Base-by-base conservation (phyloP, 73 alveolate genomes). In the Uronychia binucleata region DNA sequence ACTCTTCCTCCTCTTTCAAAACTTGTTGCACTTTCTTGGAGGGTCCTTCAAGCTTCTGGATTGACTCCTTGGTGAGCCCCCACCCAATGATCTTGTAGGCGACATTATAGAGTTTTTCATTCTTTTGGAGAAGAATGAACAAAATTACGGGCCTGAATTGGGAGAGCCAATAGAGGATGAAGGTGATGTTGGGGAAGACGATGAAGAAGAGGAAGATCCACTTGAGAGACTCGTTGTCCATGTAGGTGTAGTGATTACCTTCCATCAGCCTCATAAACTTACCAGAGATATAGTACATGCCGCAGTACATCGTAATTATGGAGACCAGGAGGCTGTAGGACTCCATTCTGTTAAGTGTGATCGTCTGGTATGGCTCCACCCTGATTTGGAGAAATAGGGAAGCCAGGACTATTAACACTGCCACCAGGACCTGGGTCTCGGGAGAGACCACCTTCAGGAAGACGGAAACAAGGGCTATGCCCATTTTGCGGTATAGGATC, bases 241-340 rank as follows among this genome's bases (percentile, higher is more conserved):
- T 86, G 46, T 86, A 86, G 11, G n/a, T 58, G 74, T 86, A 86
- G 34, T 86, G 88, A 1, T 32, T 33, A n/a, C n/a, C n/a, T n/a
- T n/a, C n/a, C n/a, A n/a, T n/a, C n/a, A n/a, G n/a, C n/a, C n/a
- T n/a, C n/a, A n/a, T n/a, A n/a, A n/a, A n/a, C n/a, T n/a, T n/a
- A 0, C 89, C 93, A 27, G 92, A 79, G 5, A 86, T 75, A 60
- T 86, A 86, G 60, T 33, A 86, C 92, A 86, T 86, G 1, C 92
- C 92, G 0, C 77, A 57, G 57, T 86, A 86, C 78, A 86, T 31
- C 0, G 92, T 86, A 26, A 86, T 31, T 26, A 74, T 19, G 30
- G 88, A 26, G 32, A 60, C 88, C 31, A 33, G n/a, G 8, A 86
- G n/a, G 26, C 84, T 58, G 58, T 29, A 78, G 30, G 75, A 33